Conservation (phyloP, 306 rosid species). For the Quercus cerris region DNA sequence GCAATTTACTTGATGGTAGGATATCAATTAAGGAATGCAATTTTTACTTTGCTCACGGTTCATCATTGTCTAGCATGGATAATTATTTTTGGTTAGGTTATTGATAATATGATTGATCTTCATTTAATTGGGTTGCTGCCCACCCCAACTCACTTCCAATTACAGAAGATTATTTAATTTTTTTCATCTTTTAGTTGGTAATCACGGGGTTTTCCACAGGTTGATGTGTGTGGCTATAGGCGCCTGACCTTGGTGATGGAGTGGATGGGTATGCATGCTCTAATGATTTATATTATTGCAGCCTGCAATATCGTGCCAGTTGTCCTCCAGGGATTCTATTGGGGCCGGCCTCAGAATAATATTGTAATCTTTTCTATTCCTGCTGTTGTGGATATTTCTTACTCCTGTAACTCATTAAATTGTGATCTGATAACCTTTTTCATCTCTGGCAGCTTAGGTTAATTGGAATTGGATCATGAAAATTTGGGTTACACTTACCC, state of each 20-base stretch:
- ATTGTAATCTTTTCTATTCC: constrained; percentile 42
- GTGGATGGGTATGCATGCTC: constrained; percentile 96
- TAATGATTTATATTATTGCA: constrained; percentile 63
- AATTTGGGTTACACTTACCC: constrained; percentile 6
- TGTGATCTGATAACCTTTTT: constrained; percentile 1
- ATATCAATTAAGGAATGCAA: background rate
- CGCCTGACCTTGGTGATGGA: constrained; percentile 56
- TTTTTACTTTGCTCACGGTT: constrained; percentile 1
- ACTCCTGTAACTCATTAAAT: background rate
- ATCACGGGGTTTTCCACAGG: constrained; percentile 33
- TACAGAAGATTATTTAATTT: background rate
- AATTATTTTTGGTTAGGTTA: background rate
- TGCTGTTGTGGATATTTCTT: background rate
- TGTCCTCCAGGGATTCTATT: constrained; percentile 78
- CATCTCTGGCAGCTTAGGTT: constrained; percentile 44
- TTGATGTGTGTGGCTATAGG: constrained; percentile 75
- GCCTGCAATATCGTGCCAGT: constrained; percentile 90
- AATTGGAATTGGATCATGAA: constrained; percentile 61
- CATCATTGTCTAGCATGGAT: background rate
- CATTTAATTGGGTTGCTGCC: background rate
- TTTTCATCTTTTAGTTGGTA: background rate
- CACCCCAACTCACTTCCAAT: background rate
- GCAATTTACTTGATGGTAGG: constrained; percentile 83
- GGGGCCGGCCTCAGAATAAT: constrained; percentile 75
- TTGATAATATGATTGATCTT: background rate